Evolutionary conservation across 2,329 filamentous ascomycete species (phyloP).

Genomic region (Exophiala bonariae): DNA sequence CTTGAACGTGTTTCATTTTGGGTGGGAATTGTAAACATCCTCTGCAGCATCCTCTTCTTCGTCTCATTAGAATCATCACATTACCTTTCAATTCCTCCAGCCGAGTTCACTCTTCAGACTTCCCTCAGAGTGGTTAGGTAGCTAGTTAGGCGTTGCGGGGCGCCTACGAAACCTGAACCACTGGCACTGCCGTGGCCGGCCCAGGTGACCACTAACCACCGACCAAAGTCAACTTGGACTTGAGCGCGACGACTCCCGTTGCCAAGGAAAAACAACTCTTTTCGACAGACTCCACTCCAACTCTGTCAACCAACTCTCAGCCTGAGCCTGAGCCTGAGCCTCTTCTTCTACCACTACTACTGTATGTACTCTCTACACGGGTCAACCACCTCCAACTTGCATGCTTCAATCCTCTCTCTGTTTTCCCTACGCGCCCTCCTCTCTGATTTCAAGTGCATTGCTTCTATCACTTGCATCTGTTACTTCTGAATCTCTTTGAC

Average conservation of each 20-base stretch:
- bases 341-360: neutral
- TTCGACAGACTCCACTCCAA: neutral
- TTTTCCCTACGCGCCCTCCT: neutral
- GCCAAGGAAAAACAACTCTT: conserved; percentile 27
- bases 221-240: too few relatives aligned
- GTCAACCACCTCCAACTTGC: neutral
- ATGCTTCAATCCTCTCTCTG: neutral
- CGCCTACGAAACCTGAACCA: too few relatives aligned
- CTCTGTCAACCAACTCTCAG: neutral
- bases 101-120: too few relatives aligned
- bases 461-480: neutral
- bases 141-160: too few relatives aligned
- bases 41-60: too few relatives aligned
- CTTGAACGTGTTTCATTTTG: too few relatives aligned
- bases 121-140: too few relatives aligned
- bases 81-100: too few relatives aligned
- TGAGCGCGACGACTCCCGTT: conserved; percentile 6
- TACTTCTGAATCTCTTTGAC: neutral
- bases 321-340: neutral
- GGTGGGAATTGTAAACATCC: too few relatives aligned
- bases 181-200: too few relatives aligned
- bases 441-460: neutral
- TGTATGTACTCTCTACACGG: neutral
- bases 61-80: too few relatives aligned
- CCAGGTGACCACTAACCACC: too few relatives aligned